Conservation (phyloP, 2,329 filamentous ascomycete genomes). For the Xylariomycetidae sp. region DNA sequence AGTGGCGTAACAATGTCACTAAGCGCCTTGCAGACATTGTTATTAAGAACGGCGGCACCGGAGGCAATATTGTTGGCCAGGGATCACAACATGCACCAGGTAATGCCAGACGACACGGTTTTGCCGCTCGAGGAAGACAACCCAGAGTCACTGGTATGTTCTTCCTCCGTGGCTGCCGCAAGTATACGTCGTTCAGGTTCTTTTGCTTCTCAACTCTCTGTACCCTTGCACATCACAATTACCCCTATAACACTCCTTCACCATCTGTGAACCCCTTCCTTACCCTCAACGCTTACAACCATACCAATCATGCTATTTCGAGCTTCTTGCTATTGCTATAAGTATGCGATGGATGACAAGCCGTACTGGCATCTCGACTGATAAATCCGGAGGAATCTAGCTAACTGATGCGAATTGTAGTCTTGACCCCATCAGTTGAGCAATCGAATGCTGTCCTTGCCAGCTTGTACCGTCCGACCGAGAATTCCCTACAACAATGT, state of each 20-base stretch:
- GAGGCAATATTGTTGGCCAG: conserved; percentile 19
- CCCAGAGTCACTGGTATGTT: conserved; percentile 31
- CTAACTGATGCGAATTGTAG: too few relatives aligned
- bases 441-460: conserved; percentile 44
- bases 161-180: conserved; percentile 14
- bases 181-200: conserved; percentile 11
- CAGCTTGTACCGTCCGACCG: conserved; percentile 52
- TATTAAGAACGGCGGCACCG: conserved; percentile 37
- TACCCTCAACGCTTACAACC: too few relatives aligned
- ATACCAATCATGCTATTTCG: too few relatives aligned
- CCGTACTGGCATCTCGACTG: too few relatives aligned
- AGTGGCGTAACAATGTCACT: conserved; percentile 72
- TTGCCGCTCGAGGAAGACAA: conserved; percentile 28
- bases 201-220: not conserved
- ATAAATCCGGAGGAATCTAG: not conserved
- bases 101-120: conserved; percentile 33
- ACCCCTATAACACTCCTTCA: too few relatives aligned
- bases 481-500: conserved; percentile 57
- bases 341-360: too few relatives aligned
- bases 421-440: conserved; percentile 30
- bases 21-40: conserved; percentile 66
- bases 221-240: not conserved
- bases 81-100: conserved; percentile 14
- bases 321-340: too few relatives aligned
- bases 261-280: too few relatives aligned